These are phyloP conservation scores for Pseudevernia furfuracea DNA, from an alignment of 495 filamentous ascomycete genomes.

Conservation along the genomic window DNA sequence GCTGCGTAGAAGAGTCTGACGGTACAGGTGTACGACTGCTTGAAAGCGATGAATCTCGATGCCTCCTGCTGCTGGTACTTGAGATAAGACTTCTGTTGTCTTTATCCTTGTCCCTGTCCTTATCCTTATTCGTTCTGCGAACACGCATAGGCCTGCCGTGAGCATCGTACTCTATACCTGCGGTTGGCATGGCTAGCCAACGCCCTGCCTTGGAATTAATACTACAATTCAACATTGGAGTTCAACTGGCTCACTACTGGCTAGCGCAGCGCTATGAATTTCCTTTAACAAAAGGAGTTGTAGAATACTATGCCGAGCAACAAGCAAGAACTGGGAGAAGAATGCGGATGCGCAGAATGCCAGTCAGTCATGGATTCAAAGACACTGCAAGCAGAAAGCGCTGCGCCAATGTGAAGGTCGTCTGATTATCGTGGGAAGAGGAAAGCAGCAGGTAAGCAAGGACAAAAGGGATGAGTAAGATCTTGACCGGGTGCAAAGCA, in stretches of 20 bases:
- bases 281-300: not conserved
- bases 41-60: constrained; percentile 23
- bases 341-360: not conserved
- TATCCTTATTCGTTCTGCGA: constrained; percentile 15
- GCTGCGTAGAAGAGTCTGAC: constrained; percentile 12
- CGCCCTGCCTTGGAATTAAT: constrained; percentile 9
- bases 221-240: not conserved
- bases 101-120: constrained; percentile 22
- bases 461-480: not conserved
- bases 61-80: constrained; percentile 24
- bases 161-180: constrained; percentile 16
- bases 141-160: constrained; percentile 14
- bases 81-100: constrained; percentile 20
- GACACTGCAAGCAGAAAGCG: not conserved
- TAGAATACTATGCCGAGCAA: not conserved
- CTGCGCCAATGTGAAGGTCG: constrained; percentile 10
- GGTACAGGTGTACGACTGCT: constrained; percentile 20
- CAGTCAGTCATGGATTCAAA: constrained; percentile 3
- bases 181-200: constrained; percentile 20
- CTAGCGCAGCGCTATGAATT: not conserved
- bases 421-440: not conserved
- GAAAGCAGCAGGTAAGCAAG: not conserved
- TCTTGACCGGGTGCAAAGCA: constrained; percentile 2
- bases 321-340: not conserved
- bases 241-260: constrained; percentile 2